phyloP scores from a whole-genome alignment of 2,329 filamentous ascomycete genomes.

The Diaporthe sp. region DNA sequence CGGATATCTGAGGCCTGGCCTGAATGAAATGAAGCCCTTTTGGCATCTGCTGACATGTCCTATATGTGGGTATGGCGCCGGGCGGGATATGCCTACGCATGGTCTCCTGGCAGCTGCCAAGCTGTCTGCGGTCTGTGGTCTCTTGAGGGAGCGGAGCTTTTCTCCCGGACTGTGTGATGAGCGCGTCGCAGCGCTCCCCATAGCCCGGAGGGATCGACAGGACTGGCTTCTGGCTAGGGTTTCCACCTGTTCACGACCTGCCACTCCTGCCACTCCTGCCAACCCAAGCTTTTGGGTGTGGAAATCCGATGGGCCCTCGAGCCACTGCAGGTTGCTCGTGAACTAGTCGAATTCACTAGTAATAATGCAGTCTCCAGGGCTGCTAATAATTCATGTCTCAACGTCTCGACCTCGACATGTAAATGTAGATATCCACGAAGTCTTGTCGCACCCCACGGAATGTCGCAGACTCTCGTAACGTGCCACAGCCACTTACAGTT shows the following conservation, averaged over 20 bases:
- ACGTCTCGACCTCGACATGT: neutral
- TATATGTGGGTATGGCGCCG: neutral
- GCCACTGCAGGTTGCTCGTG: neutral
- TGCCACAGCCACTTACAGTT: neutral
- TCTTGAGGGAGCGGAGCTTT: neutral
- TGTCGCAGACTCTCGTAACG: neutral
- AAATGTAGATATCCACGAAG: neutral
- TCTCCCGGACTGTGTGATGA: neutral
- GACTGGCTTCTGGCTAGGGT: neutral
- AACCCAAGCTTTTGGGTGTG: neutral
- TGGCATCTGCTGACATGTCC: neutral
- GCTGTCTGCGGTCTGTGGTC: neutral
- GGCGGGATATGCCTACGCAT: neutral
- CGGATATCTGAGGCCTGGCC: neutral
- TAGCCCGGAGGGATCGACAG: neutral
- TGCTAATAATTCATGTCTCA: slow-evolving; percentile 1
- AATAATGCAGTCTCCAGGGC: neutral
- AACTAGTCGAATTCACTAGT: neutral
- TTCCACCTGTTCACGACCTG: neutral
- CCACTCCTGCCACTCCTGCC: neutral
- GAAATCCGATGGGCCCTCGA: neutral
- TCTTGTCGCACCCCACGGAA: neutral
- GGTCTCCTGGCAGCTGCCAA: neutral
- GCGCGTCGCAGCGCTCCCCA: neutral
- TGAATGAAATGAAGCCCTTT: neutral